Base-by-base conservation (phyloP, 805 yeast genomes). In the Metschnikowia matae region DNA sequence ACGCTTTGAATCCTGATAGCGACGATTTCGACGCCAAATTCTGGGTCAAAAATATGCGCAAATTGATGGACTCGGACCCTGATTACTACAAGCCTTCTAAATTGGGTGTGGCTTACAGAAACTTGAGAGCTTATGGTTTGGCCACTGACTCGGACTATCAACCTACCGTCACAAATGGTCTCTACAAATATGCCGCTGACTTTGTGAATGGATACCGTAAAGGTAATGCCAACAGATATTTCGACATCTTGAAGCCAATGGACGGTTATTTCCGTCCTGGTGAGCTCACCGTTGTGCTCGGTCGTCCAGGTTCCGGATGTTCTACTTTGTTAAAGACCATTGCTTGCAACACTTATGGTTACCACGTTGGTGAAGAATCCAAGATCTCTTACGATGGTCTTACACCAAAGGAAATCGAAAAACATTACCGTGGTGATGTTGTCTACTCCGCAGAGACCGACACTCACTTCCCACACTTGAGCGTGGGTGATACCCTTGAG, bases 241-340 rank as follows among this genome's bases (percentile, higher is more conserved):
- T 79, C 54, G 80, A 78, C 53, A 83, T 80, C 54, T 70, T 80
- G 64, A 83, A 82, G 62, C 76, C 85, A 31, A 82, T 83, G 86
- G 87, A 83, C 59, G 89, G 84, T 15, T 48, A 78, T 3, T 70
- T 83, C 49, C 69, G 69, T 46, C 83, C 87, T 3, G 89, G 89
- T 44, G 84, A 83, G 53, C 69, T 85, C 43, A 77, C 85, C 6
- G 85, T 85, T 45, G 89, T 86, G 10, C 70, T 86, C 42, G 92
- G 94, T 50, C 78, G 91, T 66, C 92, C 92, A 1, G 92, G 92
- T 60, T 81, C 89, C n/a, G 89, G 90, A 55, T 84, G 89, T 64
- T 78, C 88, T 2, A 83, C 89, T 0, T 68, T 84, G 45, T 69
- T 84, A 58, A 83, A 83, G 57, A 77, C 86, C 2, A 70, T 85